Base-by-base conservation (phyloP, 176 grass and related monocot species). In the Ampelocalamus luodianensis region DNA sequence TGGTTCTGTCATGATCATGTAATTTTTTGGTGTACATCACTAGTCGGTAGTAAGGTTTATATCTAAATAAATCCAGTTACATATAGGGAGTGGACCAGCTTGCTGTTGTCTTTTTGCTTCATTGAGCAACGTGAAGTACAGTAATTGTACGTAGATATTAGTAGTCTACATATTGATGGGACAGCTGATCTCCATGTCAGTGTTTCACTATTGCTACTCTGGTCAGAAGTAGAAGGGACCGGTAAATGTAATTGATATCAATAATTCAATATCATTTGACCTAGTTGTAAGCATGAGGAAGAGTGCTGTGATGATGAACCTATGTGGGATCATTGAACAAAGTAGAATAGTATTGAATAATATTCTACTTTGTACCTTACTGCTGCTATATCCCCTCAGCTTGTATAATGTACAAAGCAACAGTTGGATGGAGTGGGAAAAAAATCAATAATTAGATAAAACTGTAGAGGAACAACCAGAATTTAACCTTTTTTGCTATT, bases 311-410 rank as follows among this genome's bases (percentile, higher is more conserved):
- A 63, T 68, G 73, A 71, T 55, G 27, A 39, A 70, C 36, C 43
- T 82, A 46, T 83, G 24, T 77, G 44, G 55, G 72, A 79, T 36
- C 49, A 66, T 38, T 36, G 43, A 78, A 78, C 34, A 8, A 77
- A 77, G 9, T 49, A 64, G 42, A n/a, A n/a, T n/a, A n/a, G n/a
- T n/a, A n/a, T n/a, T n/a, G n/a, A n/a, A n/a, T n/a, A n/a, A n/a
- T 51, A 34, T 54, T 79, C 17, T 65, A 65, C 59, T 79, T 46
- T 46, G 60, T 45, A 79, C 59, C 24, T 65, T 79, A 27, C 39
- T 22, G 24, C 59, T 32, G 17, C 58, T 65, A 10, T 78, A 63
- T 15, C 2, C 0, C 23, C 39, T 78, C 23, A 32, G 39, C 39
- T 78, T 78, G 76, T 46, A 78, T 43, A 43, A 59, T 78, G 13